Evolutionary conservation across 768 basidiomycete genomes (phyloP).

Genomic region (Galerina marginata): DNA sequence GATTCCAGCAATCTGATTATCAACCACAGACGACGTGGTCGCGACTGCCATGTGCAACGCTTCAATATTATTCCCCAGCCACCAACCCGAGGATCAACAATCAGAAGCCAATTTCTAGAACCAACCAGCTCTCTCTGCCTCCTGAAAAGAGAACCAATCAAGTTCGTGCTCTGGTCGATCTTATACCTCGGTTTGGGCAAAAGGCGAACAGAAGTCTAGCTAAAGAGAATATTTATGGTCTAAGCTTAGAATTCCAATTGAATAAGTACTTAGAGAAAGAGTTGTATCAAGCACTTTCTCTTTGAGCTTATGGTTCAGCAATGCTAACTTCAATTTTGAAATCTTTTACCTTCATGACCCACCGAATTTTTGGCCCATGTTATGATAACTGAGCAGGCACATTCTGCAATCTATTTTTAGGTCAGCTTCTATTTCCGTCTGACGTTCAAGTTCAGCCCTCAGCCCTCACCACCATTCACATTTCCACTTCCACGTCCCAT

Average conservation of each 20-base stretch:
- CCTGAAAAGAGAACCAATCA: slow-evolving; percentile 26
- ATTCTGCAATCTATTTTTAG: no score
- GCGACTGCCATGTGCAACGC: slow-evolving; percentile 53
- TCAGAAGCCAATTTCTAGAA: slow-evolving; percentile 22
- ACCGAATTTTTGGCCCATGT: no score
- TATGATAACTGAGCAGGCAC: no score
- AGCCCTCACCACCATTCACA: no score
- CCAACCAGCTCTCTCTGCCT: slow-evolving; percentile 26
- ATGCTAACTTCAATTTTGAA: no score
- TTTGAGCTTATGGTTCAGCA: no score
- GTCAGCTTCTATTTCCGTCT: no score
- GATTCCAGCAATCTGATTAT: neutral
- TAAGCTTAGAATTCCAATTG: slow-evolving; percentile 28
- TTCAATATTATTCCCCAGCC: slow-evolving; percentile 28
- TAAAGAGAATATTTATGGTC: slow-evolving; percentile 25
- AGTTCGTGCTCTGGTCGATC: slow-evolving; percentile 27
- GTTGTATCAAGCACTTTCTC: slow-evolving; percentile 7
- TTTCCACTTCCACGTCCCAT: no score
- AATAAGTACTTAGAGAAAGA: slow-evolving; percentile 42
- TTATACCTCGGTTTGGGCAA: slow-evolving; percentile 32
- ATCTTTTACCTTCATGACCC: no score
- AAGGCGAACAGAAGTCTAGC: slow-evolving; percentile 29
- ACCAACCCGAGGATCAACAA: neutral
- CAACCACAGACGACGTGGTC: slow-evolving; percentile 70
- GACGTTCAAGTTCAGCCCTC: no score